Percentiles rank a stretch among this genome's conserved stretches.
These are phyloP conservation scores for Trichophyton benhamiae DNA, from an alignment of 2,329 filamentous ascomycete genomes.

Conservation along the genomic window DNA sequence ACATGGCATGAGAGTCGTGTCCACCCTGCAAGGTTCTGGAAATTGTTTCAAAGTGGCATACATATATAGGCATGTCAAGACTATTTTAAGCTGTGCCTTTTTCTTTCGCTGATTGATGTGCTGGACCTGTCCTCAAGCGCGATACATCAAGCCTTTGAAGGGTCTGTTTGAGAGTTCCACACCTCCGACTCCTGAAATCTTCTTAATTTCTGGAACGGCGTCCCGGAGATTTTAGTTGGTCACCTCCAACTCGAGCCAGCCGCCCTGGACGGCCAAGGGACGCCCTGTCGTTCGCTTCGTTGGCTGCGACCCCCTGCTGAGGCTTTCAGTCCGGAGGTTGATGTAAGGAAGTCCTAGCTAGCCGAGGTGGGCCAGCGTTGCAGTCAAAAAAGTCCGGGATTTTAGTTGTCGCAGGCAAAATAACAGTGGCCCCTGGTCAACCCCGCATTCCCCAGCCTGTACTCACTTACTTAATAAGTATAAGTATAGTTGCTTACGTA, in stretches of 20 bases:
- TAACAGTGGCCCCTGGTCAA: neutral
- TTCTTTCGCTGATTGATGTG: neutral
- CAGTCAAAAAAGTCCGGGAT: neutral
- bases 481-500: too few relatives aligned
- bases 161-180: neutral
- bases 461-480: too few relatives aligned
- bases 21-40: neutral
- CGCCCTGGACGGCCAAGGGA: neutral
- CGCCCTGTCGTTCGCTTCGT: neutral
- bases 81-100: neutral
- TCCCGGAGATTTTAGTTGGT: neutral
- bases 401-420: too few relatives aligned
- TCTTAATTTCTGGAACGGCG: neutral
- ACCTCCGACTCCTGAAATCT: neutral
- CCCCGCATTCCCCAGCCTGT: neutral
- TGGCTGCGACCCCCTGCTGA: neutral
- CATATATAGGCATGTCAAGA: neutral
- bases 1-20: neutral
- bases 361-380: neutral
- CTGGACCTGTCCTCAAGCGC: neutral
- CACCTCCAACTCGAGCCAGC: neutral
- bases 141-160: neutral
- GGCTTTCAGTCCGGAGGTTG: neutral
- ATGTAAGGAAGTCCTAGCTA: neutral
- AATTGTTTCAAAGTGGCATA: neutral